phyloP scores from a whole-genome alignment of 805 yeast species.

The Blastobotrys chiropterorum region DNA sequence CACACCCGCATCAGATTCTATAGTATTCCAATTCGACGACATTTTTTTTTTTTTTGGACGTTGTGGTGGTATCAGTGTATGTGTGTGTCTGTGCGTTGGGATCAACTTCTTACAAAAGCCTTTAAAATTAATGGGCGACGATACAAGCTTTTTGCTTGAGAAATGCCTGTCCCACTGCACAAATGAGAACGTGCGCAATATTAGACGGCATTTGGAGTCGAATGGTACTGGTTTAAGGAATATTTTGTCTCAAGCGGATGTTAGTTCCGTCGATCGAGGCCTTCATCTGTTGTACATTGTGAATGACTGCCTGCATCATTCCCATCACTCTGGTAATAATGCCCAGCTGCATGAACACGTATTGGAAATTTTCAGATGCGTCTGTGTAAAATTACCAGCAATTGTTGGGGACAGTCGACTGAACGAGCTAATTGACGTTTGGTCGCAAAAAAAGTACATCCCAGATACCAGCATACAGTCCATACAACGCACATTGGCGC shows the following conservation, averaged over 20 bases:
- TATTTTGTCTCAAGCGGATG: background rate
- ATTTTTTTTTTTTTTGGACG: background rate
- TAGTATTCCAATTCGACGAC: constrained; percentile 50
- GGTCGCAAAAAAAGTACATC: constrained; percentile 9
- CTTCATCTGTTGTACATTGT: background rate
- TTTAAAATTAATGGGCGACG: background rate
- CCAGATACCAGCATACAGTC: background rate
- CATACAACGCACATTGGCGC: background rate
- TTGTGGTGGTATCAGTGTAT: background rate
- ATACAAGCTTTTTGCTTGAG: background rate
- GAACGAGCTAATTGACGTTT: constrained; percentile 11
- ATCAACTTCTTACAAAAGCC: background rate
- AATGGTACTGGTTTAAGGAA: background rate
- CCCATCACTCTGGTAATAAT: background rate
- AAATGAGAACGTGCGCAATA: background rate
- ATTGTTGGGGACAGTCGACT: background rate
- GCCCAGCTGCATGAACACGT: background rate
- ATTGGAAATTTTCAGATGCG: background rate
- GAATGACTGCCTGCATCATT: background rate
- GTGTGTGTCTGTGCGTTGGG: background rate
- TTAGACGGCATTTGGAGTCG: background rate
- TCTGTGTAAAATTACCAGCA: constrained; percentile 6
- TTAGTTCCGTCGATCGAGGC: constrained; percentile 1
- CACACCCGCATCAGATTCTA: constrained; percentile 62
- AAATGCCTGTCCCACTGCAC: background rate